Evolutionary conservation across 371 early-diverging fungal species (phyloP).

Genomic region (Syncephalastrum monosporum): DNA sequence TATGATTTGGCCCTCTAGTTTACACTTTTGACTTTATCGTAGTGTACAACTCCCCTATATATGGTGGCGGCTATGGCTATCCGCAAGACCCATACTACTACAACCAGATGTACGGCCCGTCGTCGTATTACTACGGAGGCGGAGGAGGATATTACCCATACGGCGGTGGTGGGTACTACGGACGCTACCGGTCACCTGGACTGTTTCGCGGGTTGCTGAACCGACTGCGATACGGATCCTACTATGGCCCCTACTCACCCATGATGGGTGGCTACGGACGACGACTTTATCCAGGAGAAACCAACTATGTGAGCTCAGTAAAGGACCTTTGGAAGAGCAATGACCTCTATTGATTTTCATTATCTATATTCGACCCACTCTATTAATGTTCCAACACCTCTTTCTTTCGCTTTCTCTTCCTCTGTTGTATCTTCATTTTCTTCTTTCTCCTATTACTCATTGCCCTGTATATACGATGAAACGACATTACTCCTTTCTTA

Average conservation of each 20-base stretch:
- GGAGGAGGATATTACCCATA: constrained; percentile 17
- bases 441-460: constrained; percentile 1
- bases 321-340: constrained; percentile 27
- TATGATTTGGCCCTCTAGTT: too few relatives aligned
- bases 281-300: constrained; percentile 18
- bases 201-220: constrained; percentile 20
- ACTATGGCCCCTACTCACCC: constrained; percentile 11
- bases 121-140: constrained; percentile 1
- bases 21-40: background rate
- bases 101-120: constrained; percentile 7
- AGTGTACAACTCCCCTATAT: constrained; percentile 4
- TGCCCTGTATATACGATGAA: constrained; percentile 1
- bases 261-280: constrained; percentile 5
- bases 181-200: constrained; percentile 15
- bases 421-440: constrained; percentile 1
- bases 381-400: background rate
- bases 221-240: constrained; percentile 18
- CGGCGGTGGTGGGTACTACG: constrained; percentile 6
- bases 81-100: constrained; percentile 15
- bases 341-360: constrained; percentile 11
- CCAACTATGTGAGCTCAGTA: constrained; percentile 22
- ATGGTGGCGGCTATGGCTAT: constrained; percentile 6
- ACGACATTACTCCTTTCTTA: too few relatives aligned
- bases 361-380: background rate
- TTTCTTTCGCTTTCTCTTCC: background rate